Evolutionary conservation across 345 rosid species (phyloP), one percentile per base, ranked within the genome.

Genomic region (Melaleuca quinquenervia): DNA sequence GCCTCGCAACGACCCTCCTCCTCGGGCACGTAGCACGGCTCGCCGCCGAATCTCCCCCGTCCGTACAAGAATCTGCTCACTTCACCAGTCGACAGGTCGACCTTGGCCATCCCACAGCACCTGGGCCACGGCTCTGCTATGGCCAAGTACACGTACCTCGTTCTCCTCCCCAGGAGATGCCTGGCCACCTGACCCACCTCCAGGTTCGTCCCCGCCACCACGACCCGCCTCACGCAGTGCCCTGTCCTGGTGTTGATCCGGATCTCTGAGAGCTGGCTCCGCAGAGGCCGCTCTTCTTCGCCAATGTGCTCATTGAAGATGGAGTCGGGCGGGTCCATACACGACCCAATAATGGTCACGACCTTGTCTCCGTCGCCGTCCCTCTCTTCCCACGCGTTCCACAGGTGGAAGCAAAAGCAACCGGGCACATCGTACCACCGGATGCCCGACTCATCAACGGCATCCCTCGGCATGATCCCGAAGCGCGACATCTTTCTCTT

Each of bases 111-210:
- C 15, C 98, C 98, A 6, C 87, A 52, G 62, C 93, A 91, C 88
- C 85, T 96, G 0, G 98, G 98, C 96, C 97, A 95, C 3, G 98
- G 98, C 32, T 96, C 97, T 1, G 96, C 95, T 83, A 96, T 90
- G 12, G 96, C 96, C 86, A 95, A 15, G 90, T 96, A 95, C 7
- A 87, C 92, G n/a, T 90, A 93, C 86, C 93, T 92, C 75, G 93
- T 89, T 82, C 90, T 90, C 41, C 84, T 87, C 10, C 98, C 98
- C 82, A 92, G 22, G 0, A 87, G 64, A 2, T 49, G 75, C 78
- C 74, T 82, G 91, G 93, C 93, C 56, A 96, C 92, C 26, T 89
- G 91, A 51, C 98, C 96, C 13, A 90, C 95, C 86, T 96, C 96
- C 86, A 96, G 84, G 85, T 95, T 95, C 82, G 85, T 85, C 9